These are phyloP conservation scores for Xanthoconium stramineum DNA, from an alignment of 768 basidiomycete species.

Conservation along the genomic window DNA sequence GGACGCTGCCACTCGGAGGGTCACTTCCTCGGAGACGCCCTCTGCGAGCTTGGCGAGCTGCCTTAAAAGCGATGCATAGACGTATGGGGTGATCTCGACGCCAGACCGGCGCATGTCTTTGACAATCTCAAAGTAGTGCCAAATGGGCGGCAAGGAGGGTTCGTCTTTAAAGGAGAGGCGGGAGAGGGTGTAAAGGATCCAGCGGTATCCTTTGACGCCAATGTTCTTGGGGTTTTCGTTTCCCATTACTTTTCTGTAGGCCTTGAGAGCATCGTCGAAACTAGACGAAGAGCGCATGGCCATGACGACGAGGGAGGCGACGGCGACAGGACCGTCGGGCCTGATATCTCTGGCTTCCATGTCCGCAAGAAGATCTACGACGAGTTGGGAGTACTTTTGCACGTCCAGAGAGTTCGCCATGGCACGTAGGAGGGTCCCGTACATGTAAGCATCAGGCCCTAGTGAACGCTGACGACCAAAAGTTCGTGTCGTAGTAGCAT, in stretches of 20 bases:
- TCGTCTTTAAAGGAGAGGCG: slow-evolving; percentile 48
- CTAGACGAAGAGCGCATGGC: slow-evolving; percentile 61
- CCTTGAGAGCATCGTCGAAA: slow-evolving; percentile 57
- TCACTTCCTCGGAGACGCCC: slow-evolving; percentile 22
- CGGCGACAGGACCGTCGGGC: slow-evolving; percentile 41
- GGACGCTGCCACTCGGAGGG: slow-evolving; percentile 39
- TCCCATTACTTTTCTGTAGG: slow-evolving; percentile 48
- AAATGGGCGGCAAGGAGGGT: slow-evolving; percentile 39
- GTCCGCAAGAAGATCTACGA: slow-evolving; percentile 56
- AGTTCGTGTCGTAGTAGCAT: slow-evolving; percentile 3
- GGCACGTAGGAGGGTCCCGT: slow-evolving; percentile 50
- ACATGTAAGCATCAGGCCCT: slow-evolving; percentile 53
- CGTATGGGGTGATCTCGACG: slow-evolving; percentile 49
- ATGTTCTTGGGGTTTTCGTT: slow-evolving; percentile 32
- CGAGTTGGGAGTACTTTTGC: slow-evolving; percentile 46
- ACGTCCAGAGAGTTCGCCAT: slow-evolving; percentile 43
- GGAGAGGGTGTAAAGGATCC: slow-evolving; percentile 64
- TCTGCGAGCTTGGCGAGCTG: slow-evolving; percentile 48
- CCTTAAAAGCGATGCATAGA: slow-evolving; percentile 67
- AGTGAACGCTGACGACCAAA: slow-evolving; percentile 33
- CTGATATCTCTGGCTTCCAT: slow-evolving; percentile 55
- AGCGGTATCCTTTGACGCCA: slow-evolving; percentile 56
- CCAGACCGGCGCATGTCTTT: slow-evolving; percentile 75
- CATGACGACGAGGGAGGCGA: slow-evolving; percentile 54
- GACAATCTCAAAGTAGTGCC: slow-evolving; percentile 71